phyloP scores from a whole-genome alignment of 176 grass and related monocot genomes.

The Guadua angustifolia region DNA sequence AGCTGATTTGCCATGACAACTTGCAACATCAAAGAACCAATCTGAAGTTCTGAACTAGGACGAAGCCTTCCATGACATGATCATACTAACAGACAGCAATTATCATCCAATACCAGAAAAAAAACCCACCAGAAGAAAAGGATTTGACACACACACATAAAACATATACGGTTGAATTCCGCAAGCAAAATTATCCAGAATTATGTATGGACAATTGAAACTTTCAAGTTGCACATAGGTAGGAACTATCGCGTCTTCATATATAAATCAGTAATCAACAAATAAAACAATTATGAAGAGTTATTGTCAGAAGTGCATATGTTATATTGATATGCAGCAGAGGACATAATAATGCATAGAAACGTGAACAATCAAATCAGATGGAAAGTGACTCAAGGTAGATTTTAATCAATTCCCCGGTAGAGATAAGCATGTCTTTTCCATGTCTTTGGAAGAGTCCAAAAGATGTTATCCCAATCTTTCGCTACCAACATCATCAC shows the following conservation, averaged over 20 bases:
- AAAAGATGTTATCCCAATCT: background rate
- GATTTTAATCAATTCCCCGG: background rate
- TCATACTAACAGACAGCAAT: background rate
- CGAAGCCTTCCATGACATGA: conserved; percentile 1
- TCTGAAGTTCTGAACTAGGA: background rate
- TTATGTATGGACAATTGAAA: background rate
- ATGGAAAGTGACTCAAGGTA: background rate
- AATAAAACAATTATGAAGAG: background rate
- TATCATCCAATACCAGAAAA: background rate
- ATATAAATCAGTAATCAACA: background rate
- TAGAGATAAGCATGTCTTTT: conserved; percentile 7
- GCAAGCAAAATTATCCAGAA: background rate
- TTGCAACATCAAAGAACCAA: background rate
- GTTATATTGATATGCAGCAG: background rate
- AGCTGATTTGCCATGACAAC: background rate
- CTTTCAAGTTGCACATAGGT: background rate
- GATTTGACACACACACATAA: background rate
- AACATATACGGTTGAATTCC: background rate
- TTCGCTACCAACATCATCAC: background rate
- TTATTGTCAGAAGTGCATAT: background rate
- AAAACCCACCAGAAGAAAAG: background rate
- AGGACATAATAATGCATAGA: background rate
- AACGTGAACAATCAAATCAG: background rate
- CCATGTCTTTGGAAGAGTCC: conserved; percentile 10
- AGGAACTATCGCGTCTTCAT: background rate